Evolutionary conservation across 75 land plant species (phyloP).

Genomic region (Picea glauca): DNA sequence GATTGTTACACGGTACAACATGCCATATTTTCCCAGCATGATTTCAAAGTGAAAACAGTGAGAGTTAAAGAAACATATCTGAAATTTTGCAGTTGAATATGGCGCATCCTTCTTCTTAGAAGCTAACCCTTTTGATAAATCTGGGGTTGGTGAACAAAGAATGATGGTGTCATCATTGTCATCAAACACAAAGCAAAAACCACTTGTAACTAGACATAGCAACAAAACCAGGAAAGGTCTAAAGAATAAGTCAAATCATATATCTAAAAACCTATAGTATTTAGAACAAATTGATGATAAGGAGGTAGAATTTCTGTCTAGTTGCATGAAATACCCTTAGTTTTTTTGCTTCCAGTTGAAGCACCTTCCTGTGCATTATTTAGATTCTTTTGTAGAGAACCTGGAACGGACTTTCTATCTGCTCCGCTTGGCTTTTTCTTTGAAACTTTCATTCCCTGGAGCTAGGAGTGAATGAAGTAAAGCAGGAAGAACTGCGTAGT

Average conservation of each 20-base stretch:
- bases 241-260: neutral
- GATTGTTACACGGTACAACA: too few species aligned
- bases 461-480: neutral
- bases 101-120: neutral
- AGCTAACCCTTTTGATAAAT: neutral
- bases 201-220: neutral
- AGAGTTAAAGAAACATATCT: neutral
- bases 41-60: neutral
- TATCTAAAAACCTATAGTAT: neutral
- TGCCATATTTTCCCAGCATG: too few species aligned
- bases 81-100: neutral
- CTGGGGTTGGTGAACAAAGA: too few species aligned
- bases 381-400: neutral
- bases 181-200: neutral
- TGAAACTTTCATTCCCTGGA: neutral
- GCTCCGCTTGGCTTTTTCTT: neutral
- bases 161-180: neutral
- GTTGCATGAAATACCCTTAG: neutral
- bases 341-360: slow-evolving; percentile 2
- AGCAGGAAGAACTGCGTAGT: neutral
- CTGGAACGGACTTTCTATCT: neutral
- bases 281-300: neutral
- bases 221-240: neutral
- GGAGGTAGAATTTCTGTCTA: neutral
- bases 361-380: neutral